Base-by-base conservation (phyloP, 164 flowering plant species). In the Cinnamomum chago region DNA sequence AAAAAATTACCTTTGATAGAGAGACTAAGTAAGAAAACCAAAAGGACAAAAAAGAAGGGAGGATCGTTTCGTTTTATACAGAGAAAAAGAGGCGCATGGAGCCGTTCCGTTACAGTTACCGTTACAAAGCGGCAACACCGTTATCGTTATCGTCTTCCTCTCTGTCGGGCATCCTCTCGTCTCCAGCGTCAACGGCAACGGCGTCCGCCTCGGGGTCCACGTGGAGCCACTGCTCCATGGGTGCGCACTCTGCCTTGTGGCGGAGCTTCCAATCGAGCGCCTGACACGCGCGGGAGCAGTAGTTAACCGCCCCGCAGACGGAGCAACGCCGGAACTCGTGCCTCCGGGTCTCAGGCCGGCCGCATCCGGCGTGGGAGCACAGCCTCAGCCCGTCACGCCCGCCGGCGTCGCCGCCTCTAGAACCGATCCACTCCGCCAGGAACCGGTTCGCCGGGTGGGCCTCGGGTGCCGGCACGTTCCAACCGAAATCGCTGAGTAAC, bases 211-310 rank as follows among this genome's bases (percentile, higher is more conserved):
- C 84, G 5, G 70, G 88, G 17, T 79, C 88, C 2, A 76, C 90
- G 0, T 82, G 86, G 0, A 76, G 47, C 91, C 90, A 86, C 72
- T 86, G 81, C 72, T 86, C 91, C 75, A 77, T 80, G 1, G 97
- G 95, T 0, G 82, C 79, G 73, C 99, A 95, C 72, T 89, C 93
- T 30, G 76, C 77, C 78, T 92, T 95, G 60, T 95, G 99, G 7
- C 95, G 80, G 50, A 89, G 52, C 84, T 90, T 95, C 99, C 99
- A 95, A 70, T 95, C 98, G 5, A 93, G 88, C 30, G 98, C 99
- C 76, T 95, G 99, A 70, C 99, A 95, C 28, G 97, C 98, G 25
- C 99, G 89, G 0, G 98, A 95, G 74, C 99, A 95, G 77, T 95
- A 95, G 65, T 92, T 95, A 50, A 93, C 99, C 0, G 82, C 77